Evolutionary conservation across 2,329 filamentous ascomycete species (phyloP), one percentile per base, ranked within the genome.

Genomic region (Graphiopsis chlorocephala): DNA sequence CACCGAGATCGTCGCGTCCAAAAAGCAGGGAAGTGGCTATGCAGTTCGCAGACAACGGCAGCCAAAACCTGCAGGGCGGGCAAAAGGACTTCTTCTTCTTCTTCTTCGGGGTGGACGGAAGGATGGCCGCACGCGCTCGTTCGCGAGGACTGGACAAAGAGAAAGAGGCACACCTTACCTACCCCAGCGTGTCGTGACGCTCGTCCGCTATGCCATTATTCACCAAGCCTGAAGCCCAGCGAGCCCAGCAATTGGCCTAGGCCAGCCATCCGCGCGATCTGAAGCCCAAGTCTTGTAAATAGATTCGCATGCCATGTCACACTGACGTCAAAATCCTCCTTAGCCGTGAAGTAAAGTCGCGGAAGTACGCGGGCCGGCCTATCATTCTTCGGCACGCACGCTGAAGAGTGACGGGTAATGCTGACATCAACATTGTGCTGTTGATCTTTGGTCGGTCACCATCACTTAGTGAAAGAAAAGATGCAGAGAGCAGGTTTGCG

Each of bases 11-110:
- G 55, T 58, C 55, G 55, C 55, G 33, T 58, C 33, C 17, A 35
- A 26, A 56, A 56, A 35, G 29, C 53, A 56, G 53, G 53, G 50
- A 53, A 53, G 50, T 31, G 50, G 50, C 50, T 53, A 53, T 31
- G 50, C 50, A 17, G 28, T 29, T 31, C 26, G 15, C 29, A 29
- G 26, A 28, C 28, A 45, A 29, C 23, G 20, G 26, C 28, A 53
- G 48, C n/a, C 12, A 29, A 15, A 31, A 53, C 28, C 53, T 29
- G 53, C 53, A 56, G 53, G 26, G 31, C 53, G 50, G 26, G 50
- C 17, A 28, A 31, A 53, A 53, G 50, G 28, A 52, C 17, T 42
- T 42, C 23, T 28, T 53, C 50, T 31, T 53, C 50, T 12, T 15
- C 26, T 26, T 31, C n/a, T n/a, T n/a, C n/a, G n/a, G n/a, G n/a